Percentiles rank a stretch among this genome's conserved stretches.
Evolutionary conservation across 2,329 filamentous ascomycete species (phyloP).

Genomic region (Pseudogymnoascus sp.): DNA sequence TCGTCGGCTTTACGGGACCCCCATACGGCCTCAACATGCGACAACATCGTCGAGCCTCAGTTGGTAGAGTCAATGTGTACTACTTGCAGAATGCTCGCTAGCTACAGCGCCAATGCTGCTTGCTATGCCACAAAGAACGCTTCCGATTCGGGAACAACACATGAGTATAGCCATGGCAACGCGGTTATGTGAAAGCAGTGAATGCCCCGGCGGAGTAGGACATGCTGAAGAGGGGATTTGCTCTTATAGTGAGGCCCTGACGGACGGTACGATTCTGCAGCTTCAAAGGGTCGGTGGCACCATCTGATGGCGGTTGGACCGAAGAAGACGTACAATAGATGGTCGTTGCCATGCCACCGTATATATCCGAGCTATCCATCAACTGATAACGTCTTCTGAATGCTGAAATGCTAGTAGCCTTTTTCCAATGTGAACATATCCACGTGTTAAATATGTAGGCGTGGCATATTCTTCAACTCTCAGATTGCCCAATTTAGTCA

Average conservation of each 20-base stretch:
- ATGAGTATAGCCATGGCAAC: constrained; percentile 3
- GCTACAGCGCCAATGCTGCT: not conserved
- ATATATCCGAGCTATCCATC: constrained; percentile 2
- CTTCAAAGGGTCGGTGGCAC: not conserved
- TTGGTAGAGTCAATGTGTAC: not conserved
- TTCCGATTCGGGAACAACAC: not conserved
- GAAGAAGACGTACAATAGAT: not conserved
- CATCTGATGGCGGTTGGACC: not conserved
- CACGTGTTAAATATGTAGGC: not conserved
- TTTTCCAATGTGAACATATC: not conserved
- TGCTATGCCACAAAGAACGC: not conserved
- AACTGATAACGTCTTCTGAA: not conserved
- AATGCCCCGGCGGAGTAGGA: not conserved
- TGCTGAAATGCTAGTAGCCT: not conserved
- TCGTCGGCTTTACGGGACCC: not conserved
- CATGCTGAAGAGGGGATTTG: not conserved
- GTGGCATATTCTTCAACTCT: not conserved
- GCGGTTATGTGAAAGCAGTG: not conserved
- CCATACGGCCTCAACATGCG: not conserved
- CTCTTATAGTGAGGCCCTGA: not conserved
- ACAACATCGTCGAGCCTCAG: not conserved
- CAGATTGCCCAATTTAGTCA: not conserved
- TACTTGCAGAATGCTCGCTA: not conserved
- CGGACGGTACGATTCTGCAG: not conserved
- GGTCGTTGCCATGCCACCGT: not conserved